Conservation (phyloP, 1,139 yeast genomes). For the Yarrowia galli region DNA sequence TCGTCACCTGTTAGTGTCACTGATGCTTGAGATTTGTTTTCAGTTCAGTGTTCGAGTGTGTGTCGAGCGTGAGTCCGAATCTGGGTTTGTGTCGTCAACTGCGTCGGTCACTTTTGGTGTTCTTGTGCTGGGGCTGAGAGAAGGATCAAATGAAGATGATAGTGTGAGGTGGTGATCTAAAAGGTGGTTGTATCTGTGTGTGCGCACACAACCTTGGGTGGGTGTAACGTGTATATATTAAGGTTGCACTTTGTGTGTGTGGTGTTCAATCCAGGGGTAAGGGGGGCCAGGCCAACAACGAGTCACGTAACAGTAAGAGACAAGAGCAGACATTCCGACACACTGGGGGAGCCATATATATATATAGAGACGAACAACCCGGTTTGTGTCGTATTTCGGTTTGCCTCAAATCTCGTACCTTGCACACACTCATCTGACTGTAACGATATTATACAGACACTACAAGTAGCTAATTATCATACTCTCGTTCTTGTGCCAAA, state of each 20-base stretch:
- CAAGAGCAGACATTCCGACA: no score
- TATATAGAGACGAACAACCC: background rate
- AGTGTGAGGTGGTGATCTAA: background rate
- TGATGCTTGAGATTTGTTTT: background rate
- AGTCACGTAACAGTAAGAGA: no score
- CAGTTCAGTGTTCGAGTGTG: background rate
- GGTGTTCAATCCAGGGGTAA: conserved; percentile 24
- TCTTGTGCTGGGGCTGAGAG: background rate
- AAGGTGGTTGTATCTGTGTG: background rate
- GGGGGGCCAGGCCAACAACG: no score
- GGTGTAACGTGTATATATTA: conserved; percentile 9
- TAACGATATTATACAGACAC: no score
- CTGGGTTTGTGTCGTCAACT: background rate
- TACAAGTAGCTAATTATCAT: no score
- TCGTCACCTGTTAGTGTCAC: no score
- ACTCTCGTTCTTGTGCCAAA: no score
- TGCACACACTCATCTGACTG: background rate
- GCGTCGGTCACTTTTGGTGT: no score
- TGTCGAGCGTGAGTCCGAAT: background rate
- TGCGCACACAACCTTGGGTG: no score
- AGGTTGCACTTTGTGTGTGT: conserved; percentile 6
- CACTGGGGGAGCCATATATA: no score
- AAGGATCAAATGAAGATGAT: background rate
- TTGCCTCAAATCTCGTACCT: background rate
- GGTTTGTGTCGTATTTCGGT: background rate